Base-by-base conservation (phyloP, 768 basidiomycete genomes). In the Amanita subjunquillea region DNA sequence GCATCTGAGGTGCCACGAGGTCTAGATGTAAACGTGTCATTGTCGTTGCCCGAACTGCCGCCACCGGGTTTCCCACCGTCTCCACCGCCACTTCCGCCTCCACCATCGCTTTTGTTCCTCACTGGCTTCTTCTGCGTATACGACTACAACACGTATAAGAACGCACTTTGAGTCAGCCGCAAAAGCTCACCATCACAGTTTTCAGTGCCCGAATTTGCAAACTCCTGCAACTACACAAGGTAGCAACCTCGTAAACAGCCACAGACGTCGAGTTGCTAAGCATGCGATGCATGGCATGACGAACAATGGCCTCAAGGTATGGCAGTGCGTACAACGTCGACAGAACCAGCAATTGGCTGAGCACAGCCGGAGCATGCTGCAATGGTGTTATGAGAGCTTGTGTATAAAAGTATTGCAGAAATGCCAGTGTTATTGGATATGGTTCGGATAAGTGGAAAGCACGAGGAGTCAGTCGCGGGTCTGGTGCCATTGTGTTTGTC, bases 341-440 rank as follows among this genome's bases (percentile, higher is more conserved):
- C 29, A 99, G 74, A 42, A 95, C 74, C 52, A 97, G 69, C 12
- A 99, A 74, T 57, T 91, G 89, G 60, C 87, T 87, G 43, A 98
- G 74, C 25, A 97, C 87, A 2, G 91, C 85, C 4, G 91, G 88
- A 6, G 88, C 83, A 60, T 91, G 90, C 65, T 99, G 95, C 40
- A 96, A 74, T 5, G 91, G 89, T 0, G 95, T 98, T 51, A 90
- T 73, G 34, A 99, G 76, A 1, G 87, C 78, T 50, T 85, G 75
- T 0, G 92, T 82, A 69, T 98, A 97, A 56, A 99, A 82, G 69
- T 97, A 99, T 66, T 99, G 93, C 58, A 97, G 66, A 49, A 97
- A 70, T 6, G 93, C 95, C 50, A 94, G 70, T 1, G 87, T 85
- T 59, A 96, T 83, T 0, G 92, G 84, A 62, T 89, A 95, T 2